Conservation (phyloP, 2,329 filamentous ascomycete genomes). For the Fusarium solani-melongenae region DNA sequence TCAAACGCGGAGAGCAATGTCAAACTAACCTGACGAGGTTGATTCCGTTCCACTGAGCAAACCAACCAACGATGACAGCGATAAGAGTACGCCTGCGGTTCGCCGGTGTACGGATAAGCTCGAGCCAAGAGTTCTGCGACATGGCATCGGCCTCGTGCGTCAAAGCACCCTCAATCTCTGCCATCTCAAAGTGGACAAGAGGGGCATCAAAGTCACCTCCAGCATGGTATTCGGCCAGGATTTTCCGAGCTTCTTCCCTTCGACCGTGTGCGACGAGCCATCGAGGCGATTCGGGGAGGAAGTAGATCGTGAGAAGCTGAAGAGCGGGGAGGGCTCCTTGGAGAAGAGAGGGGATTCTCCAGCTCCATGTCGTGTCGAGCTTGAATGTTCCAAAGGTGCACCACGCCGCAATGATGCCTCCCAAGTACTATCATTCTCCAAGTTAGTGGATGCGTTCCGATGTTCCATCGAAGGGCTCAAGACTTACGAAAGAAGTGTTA, state of each 20-base stretch:
- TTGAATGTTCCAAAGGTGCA: slow-evolving; percentile 43
- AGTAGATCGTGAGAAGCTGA: slow-evolving; percentile 39
- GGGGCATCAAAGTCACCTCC: slow-evolving; percentile 54
- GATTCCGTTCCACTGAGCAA: slow-evolving; percentile 39
- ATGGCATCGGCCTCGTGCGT: slow-evolving; percentile 45
- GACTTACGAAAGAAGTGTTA: slow-evolving; percentile 45
- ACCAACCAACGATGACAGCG: slow-evolving; percentile 33
- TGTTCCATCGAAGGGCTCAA: fast-evolving
- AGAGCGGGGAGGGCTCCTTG: slow-evolving; percentile 38
- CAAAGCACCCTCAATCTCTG: slow-evolving; percentile 52
- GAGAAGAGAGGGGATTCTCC: slow-evolving; percentile 44
- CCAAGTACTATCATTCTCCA: slow-evolving; percentile 33
- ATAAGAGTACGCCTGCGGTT: slow-evolving; percentile 42
- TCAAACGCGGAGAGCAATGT: too few species aligned
- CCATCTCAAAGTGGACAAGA: slow-evolving; percentile 55
- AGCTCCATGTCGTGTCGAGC: slow-evolving; percentile 37
- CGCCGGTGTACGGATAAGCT: slow-evolving; percentile 52
- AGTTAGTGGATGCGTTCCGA: background rate
- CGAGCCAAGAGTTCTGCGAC: slow-evolving; percentile 51
- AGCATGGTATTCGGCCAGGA: slow-evolving; percentile 55
- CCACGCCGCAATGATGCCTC: slow-evolving; percentile 46
- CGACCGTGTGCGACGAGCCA: slow-evolving; percentile 49
- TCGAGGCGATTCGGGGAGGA: slow-evolving; percentile 43
- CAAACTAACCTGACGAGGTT: slow-evolving; percentile 23
- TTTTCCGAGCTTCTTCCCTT: slow-evolving; percentile 49